Evolutionary conservation across 805 yeast species (phyloP).

Genomic region (Starmerella gropengiesseri): DNA sequence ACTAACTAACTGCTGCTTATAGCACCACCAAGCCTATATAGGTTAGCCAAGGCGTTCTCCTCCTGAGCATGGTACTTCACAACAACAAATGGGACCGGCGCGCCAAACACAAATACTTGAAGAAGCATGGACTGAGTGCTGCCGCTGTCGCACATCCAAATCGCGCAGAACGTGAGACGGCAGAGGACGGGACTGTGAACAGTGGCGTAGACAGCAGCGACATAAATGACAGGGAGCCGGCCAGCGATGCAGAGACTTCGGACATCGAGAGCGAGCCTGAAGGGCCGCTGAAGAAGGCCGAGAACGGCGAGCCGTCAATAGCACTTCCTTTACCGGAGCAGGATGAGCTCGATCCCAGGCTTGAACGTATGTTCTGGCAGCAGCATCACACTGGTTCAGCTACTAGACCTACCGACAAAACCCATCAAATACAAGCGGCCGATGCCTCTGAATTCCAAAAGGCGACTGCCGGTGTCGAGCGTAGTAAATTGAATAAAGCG

Average conservation of each 20-base stretch:
- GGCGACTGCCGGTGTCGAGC: constrained; percentile 17
- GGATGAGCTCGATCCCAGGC: constrained; percentile 8
- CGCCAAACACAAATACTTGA: constrained; percentile 34
- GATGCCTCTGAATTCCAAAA: constrained; percentile 11
- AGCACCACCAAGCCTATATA: no score
- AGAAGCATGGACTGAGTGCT: constrained; percentile 34
- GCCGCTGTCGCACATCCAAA: constrained; percentile 1
- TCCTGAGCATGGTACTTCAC: constrained; percentile 44
- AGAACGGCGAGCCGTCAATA: no score
- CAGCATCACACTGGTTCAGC: not conserved
- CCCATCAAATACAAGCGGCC: not conserved
- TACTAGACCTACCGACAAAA: not conserved
- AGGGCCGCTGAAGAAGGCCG: no score
- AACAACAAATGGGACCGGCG: constrained; percentile 43
- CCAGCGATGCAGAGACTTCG: not conserved
- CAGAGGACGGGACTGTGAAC: not conserved
- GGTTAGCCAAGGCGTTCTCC: no score
- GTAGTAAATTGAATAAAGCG: constrained; percentile 14
- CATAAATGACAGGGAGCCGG: not conserved
- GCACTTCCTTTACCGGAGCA: not conserved
- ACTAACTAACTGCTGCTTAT: no score
- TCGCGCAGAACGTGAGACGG: not conserved
- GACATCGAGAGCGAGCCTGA: no score
- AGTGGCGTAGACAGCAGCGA: not conserved
- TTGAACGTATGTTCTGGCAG: not conserved